Conservation (phyloP, 2,329 filamentous ascomycete species). For the Pseudogymnoascus sp. region DNA sequence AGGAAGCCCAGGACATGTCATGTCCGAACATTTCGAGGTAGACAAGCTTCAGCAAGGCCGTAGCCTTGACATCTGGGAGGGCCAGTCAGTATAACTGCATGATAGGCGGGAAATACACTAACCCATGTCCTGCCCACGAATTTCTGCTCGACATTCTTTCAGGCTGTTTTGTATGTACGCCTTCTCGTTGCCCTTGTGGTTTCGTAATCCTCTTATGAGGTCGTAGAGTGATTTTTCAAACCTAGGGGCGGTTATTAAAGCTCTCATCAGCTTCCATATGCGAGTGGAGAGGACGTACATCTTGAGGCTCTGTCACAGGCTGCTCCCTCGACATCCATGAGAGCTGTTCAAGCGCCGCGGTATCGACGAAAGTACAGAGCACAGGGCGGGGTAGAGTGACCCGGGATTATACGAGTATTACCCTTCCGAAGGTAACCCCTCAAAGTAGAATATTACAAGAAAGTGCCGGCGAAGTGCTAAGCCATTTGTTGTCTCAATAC, state of each 20-base stretch:
- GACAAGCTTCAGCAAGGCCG: constrained; percentile 87
- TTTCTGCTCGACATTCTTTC: constrained; percentile 91
- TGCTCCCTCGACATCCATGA: background rate
- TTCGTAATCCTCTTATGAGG: constrained; percentile 91
- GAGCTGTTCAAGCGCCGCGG: background rate
- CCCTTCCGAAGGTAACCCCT: background rate
- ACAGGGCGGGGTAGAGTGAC: background rate
- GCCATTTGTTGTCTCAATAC: constrained; percentile 3
- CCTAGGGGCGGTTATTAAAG: constrained; percentile 43
- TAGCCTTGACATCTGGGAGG: constrained; percentile 78
- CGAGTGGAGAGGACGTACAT: constrained; percentile 2
- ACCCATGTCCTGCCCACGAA: constrained; percentile 91
- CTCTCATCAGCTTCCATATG: background rate
- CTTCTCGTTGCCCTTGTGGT: constrained; percentile 90
- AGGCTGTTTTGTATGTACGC: constrained; percentile 91
- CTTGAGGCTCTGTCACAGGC: background rate
- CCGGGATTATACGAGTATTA: background rate
- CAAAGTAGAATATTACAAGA: background rate
- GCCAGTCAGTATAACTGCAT: constrained; percentile 13
- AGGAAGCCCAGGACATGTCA: constrained; percentile 99
- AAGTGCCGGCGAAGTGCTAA: background rate
- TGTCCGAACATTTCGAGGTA: constrained; percentile 99
- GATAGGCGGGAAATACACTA: constrained; percentile 27
- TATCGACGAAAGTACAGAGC: background rate
- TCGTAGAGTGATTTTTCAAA: constrained; percentile 99